Percentiles rank a stretch among this genome's conserved stretches.
Evolutionary conservation across 768 basidiomycete species (phyloP).

Genomic region (Boletellus sp.): DNA sequence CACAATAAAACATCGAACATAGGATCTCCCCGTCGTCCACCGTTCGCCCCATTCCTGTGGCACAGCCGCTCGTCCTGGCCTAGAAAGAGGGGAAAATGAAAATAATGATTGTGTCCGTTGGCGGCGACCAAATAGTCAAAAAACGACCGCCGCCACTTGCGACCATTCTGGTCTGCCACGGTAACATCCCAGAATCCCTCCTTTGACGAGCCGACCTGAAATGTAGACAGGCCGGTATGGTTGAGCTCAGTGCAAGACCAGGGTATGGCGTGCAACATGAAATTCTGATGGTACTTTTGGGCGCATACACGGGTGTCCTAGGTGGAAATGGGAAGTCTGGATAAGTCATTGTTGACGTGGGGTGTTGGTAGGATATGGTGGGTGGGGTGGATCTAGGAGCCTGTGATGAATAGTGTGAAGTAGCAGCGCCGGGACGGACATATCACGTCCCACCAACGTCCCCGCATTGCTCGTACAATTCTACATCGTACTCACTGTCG

Average conservation of each 20-base stretch:
- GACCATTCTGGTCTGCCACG: conserved; percentile 23
- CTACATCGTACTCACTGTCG: too few relatives aligned
- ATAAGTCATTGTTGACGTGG: conserved; percentile 55
- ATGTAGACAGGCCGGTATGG: conserved; percentile 39
- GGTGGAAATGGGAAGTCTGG: conserved; percentile 52
- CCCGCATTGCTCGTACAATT: conserved; percentile 49
- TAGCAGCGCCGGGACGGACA: not conserved
- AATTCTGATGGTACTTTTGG: conserved; percentile 48
- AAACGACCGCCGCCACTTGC: conserved; percentile 23
- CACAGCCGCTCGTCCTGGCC: conserved; percentile 51
- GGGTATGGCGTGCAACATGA: conserved; percentile 40
- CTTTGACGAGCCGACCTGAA: conserved; percentile 40
- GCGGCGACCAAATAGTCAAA: conserved; percentile 56
- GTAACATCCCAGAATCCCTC: conserved; percentile 45
- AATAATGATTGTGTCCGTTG: conserved; percentile 54
- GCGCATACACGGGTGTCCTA: conserved; percentile 48
- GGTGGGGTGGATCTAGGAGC: conserved; percentile 35
- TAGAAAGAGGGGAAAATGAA: conserved; percentile 41
- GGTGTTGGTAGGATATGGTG: conserved; percentile 59
- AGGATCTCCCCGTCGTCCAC: conserved; percentile 37
- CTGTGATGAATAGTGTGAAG: conserved; percentile 10
- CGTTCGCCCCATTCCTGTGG: conserved; percentile 11
- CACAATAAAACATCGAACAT: conserved; percentile 54
- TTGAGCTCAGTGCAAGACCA: conserved; percentile 39
- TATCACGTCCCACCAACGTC: conserved; percentile 59